Conservation (phyloP, 306 rosid genomes). For the Fragaria nilgerrensis region DNA sequence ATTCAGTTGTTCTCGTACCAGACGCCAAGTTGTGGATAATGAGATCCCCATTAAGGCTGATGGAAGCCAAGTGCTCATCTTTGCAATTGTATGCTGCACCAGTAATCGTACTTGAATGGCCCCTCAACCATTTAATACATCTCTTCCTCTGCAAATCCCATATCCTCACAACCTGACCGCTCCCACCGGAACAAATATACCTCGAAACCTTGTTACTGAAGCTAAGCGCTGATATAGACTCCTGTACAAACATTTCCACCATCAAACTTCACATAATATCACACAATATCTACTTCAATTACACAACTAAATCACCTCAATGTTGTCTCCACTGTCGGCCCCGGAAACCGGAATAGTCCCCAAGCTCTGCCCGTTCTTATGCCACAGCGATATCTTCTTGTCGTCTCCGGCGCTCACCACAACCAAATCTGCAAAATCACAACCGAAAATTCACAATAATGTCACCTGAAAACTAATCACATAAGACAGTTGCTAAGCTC, state of each 20-base stretch:
- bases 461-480: neutral
- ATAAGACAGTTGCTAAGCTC: neutral
- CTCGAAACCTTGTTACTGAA: constrained; percentile 95
- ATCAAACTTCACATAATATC: neutral
- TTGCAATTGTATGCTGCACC: constrained; percentile 95
- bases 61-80: constrained; percentile 97
- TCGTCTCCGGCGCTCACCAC: constrained; percentile 99
- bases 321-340: constrained; percentile 68
- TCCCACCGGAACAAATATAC: constrained; percentile 94
- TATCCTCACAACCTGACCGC: constrained; percentile 90
- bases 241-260: constrained; percentile 42
- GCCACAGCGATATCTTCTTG: constrained; percentile 87
- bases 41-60: constrained; percentile 91
- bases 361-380: constrained; percentile 88
- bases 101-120: constrained; percentile 78
- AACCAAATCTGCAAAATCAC: constrained; percentile 66
- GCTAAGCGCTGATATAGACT: constrained; percentile 77
- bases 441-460: neutral
- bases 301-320: constrained; percentile 51
- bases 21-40: constrained; percentile 96
- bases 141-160: constrained; percentile 98
- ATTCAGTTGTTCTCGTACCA: constrained; percentile 91
- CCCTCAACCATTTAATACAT: constrained; percentile 91
- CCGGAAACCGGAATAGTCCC: constrained; percentile 93
- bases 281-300: constrained; percentile 9